phyloP scores from a whole-genome alignment of 257 asterid genomes.

The Forsythia suspensa region DNA sequence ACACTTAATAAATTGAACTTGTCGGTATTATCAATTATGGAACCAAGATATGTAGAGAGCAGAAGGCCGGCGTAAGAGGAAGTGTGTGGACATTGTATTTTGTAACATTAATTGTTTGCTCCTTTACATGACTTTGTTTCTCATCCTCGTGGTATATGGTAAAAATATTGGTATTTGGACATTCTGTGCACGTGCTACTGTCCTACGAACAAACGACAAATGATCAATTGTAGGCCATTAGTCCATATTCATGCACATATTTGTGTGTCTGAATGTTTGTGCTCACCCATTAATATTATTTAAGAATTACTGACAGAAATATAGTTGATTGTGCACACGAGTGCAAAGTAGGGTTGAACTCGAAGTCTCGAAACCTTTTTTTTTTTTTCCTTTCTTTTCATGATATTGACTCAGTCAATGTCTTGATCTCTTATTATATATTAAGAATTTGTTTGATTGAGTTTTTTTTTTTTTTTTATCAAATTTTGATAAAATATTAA shows the following conservation, averaged over 20 bases:
- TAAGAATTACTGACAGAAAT: neutral
- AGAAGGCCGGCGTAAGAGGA: neutral
- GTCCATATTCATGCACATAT: neutral
- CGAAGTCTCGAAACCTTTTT: neutral
- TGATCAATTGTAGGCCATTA: neutral
- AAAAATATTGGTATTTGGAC: constrained; percentile 8
- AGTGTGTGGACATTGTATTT: constrained; percentile 6
- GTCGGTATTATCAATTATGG: too few relatives aligned
- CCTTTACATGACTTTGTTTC: neutral
- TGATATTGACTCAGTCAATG: too few relatives aligned
- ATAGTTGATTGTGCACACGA: neutral
- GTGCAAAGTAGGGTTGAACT: neutral
- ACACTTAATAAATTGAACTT: too few relatives aligned
- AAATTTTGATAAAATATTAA: too few relatives aligned
- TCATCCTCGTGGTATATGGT: neutral
- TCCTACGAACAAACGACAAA: constrained; percentile 27
- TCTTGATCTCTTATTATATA: too few relatives aligned
- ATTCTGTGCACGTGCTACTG: constrained; percentile 30
- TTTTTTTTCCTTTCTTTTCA: too few relatives aligned
- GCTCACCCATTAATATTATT: neutral
- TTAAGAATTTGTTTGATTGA: too few relatives aligned
- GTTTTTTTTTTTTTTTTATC: too few relatives aligned
- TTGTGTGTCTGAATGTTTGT: neutral
- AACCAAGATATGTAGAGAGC: too few relatives aligned
- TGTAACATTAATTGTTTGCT: neutral